Evolutionary conservation across 768 basidiomycete genomes (phyloP), one percentile per base, ranked within the genome.

Genomic region (Sarcodon aspratus): DNA sequence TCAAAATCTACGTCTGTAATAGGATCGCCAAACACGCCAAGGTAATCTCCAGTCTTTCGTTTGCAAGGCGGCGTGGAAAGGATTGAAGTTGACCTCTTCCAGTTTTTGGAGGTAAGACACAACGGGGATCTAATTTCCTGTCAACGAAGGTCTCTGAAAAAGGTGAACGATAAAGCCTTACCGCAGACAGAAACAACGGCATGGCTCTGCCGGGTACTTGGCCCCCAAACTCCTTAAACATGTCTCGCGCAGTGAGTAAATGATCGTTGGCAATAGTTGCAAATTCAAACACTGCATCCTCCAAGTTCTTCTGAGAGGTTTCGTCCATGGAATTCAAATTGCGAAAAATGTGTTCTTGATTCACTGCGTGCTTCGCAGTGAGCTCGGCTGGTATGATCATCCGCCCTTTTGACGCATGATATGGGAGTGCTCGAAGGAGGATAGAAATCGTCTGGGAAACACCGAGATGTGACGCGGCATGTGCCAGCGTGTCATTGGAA

Each of bases 401-500:
- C 52, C 74, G 71, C 36, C 86, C 77, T 43, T 79, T 74, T 44
- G 75, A 76, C 11, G 79, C 81, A 60, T 92, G 88, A 57, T 76
- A 90, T 9, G 88, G 84, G 33, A 91, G 67, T 6, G 79, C 82
- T 38, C 89, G 80, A 47, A 93, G 70, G 49, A 90, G 73, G 10
- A 80, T 87, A 6, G 74, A 59, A 43, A 88, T 68, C 32, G 80
- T 83, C 57, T 84, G 80, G 4, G 90, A 81, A 3, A 77, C 66
- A 9, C 90, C 90, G 12, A 92, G 68, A 61, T 92, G 90, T 7
- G 86, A 91, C 1, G 82, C 85, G 1, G 84, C 85, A 63, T 90
- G 88, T 6, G 82, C 79, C 17, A 82, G 61, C 3, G 70, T 69
- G 7, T 60, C 59, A 1, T 75, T 73, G 31, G 76, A 76, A 10